A percentile compares a stretch with the other conserved stretches of the same genome.
These are phyloP conservation scores for Thalia dealbata DNA, from an alignment of 176 grass and related monocot genomes.

Conservation along the genomic window DNA sequence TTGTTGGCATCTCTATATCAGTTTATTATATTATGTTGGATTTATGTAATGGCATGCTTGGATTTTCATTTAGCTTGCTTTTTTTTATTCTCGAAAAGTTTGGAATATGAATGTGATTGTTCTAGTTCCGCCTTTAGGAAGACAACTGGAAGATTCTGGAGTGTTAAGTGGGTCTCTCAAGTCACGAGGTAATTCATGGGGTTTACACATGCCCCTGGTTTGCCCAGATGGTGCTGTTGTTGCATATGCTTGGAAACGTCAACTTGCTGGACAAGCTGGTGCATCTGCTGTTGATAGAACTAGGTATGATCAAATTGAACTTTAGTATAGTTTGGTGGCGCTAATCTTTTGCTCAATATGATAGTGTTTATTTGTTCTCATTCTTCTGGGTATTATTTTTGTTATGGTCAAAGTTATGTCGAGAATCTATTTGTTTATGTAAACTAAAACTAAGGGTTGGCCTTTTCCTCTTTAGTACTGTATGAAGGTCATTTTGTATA, in stretches of 20 bases:
- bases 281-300: slow-evolving; percentile 99
- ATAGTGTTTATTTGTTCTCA: too few relatives aligned
- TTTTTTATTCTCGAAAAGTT: neutral
- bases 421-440: too few relatives aligned
- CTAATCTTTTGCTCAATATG: neutral
- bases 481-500: too few relatives aligned
- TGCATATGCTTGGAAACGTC: slow-evolving; percentile 98
- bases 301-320: slow-evolving; percentile 36
- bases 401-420: too few relatives aligned
- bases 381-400: too few relatives aligned
- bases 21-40: neutral
- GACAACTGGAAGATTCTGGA: slow-evolving; percentile 79
- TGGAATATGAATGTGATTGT: neutral
- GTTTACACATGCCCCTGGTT: slow-evolving; percentile 98
- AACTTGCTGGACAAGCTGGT: slow-evolving; percentile 95
- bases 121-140: slow-evolving; percentile 46
- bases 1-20: neutral
- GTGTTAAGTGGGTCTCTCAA: slow-evolving; percentile 74
- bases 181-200: slow-evolving; percentile 91
- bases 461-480: too few relatives aligned
- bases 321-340: neutral
- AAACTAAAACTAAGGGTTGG: too few relatives aligned
- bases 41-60: neutral
- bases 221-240: slow-evolving; percentile 98
- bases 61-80: too few relatives aligned